phyloP scores from a whole-genome alignment of 441 rosid species.

The Syzygium malaccense region DNA sequence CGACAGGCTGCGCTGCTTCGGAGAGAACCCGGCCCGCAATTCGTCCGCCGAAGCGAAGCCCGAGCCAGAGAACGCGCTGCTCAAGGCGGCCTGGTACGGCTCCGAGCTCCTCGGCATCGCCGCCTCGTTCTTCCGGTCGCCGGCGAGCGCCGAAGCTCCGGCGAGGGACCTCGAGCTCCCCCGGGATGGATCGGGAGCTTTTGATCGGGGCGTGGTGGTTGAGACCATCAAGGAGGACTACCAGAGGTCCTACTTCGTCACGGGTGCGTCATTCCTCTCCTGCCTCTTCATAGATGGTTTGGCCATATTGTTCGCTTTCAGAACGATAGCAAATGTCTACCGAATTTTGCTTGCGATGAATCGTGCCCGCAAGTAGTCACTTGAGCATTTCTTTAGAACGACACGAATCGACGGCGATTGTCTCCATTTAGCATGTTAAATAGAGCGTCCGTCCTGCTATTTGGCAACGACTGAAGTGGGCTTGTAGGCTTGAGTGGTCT shows the following conservation, averaged over 20 bases:
- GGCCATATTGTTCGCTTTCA: not conserved
- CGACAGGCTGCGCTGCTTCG: constrained; percentile 29
- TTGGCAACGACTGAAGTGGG: not conserved
- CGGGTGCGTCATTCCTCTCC: constrained; percentile 37
- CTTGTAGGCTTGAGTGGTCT: not conserved
- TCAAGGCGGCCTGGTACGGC: constrained; percentile 86
- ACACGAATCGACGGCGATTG: not conserved
- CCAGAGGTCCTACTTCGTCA: constrained; percentile 76
- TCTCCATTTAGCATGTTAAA: not conserved
- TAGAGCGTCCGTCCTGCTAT: not conserved
- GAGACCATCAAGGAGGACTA: constrained; percentile 67
- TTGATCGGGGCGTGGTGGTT: constrained; percentile 53
- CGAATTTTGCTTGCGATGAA: not conserved
- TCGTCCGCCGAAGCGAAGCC: constrained; percentile 24
- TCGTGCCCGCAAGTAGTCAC: not conserved
- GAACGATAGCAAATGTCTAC: not conserved
- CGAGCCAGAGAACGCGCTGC: constrained; percentile 57
- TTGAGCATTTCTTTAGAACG: not conserved
- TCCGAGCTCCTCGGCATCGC: constrained; percentile 92
- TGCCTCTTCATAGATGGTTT: not conserved
- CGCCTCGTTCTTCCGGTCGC: constrained; percentile 59
- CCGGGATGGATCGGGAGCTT: constrained; percentile 38
- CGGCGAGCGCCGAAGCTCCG: constrained; percentile 20
- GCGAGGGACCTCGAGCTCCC: constrained; percentile 23
- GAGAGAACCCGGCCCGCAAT: constrained; percentile 21